These are phyloP conservation scores for Lolium perenne DNA, from an alignment of 176 grass and related monocot species.

Conservation along the genomic window DNA sequence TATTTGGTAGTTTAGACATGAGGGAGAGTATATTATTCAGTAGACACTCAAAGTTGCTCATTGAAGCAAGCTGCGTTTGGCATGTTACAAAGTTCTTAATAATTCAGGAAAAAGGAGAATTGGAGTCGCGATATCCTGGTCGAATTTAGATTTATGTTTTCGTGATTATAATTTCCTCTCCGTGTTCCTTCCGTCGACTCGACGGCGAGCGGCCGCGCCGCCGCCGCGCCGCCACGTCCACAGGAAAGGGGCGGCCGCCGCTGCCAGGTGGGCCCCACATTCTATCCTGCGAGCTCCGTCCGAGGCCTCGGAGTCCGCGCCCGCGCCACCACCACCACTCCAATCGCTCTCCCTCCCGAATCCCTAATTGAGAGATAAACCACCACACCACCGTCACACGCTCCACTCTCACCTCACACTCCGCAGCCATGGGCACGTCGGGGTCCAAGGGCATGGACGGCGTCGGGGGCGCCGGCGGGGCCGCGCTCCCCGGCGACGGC, in stretches of 20 bases:
- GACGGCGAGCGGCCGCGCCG: not conserved
- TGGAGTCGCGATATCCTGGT: too few species aligned
- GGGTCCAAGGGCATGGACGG: conserved; percentile 53
- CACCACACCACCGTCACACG: not conserved
- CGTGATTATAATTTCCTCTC: not conserved
- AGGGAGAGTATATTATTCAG: too few species aligned
- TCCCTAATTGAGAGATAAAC: conserved; percentile 24
- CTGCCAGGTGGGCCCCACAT: conserved; percentile 18
- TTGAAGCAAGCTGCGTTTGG: too few species aligned
- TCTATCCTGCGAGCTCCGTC: conserved; percentile 31
- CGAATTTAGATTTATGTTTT: too few species aligned
- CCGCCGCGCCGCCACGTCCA: conserved; percentile 24
- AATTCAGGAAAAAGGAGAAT: too few species aligned
- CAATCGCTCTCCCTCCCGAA: conserved; percentile 51
- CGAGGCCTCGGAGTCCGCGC: conserved; percentile 12
- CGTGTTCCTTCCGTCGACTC: not conserved
- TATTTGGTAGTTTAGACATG: too few species aligned
- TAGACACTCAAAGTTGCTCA: too few species aligned
- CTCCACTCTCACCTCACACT: not conserved
- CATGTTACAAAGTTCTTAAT: too few species aligned
- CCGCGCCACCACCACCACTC: conserved; percentile 41
- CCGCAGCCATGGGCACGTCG: conserved; percentile 55
- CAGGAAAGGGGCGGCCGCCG: conserved; percentile 12
- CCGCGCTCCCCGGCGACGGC: not conserved
- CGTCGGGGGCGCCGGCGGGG: not conserved